Percentiles rank a stretch among this genome's conserved stretches.
Conservation (phyloP, 2,329 filamentous ascomycete species). For the Neofusicoccum sp. region DNA sequence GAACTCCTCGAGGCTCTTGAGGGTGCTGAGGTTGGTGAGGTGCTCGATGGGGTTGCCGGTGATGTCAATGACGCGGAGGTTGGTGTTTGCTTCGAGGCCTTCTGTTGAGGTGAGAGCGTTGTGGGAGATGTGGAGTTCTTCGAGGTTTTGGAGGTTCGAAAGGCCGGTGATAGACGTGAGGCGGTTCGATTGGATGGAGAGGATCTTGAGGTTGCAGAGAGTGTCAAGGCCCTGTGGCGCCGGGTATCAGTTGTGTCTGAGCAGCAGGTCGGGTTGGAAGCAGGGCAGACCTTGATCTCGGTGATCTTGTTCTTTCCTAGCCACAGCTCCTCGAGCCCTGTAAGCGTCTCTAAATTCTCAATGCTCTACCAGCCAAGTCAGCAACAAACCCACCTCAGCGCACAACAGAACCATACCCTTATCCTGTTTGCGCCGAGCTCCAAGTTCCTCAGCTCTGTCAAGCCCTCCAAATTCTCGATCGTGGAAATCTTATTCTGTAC, state of each 20-base stretch:
- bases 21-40: constrained; percentile 69
- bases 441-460: constrained; percentile 76
- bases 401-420: constrained; percentile 42
- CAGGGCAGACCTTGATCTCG: constrained; percentile 62
- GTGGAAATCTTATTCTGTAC: constrained; percentile 91
- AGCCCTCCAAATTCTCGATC: constrained; percentile 80
- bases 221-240: constrained; percentile 63
- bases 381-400: neutral
- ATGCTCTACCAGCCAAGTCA: constrained; percentile 53
- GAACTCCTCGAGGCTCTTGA: constrained; percentile 79
- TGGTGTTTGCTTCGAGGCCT: constrained; percentile 57
- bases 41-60: constrained; percentile 82
- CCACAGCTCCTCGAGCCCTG: constrained; percentile 86
- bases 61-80: constrained; percentile 79
- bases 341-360: constrained; percentile 76
- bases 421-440: constrained; percentile 94
- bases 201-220: constrained; percentile 77
- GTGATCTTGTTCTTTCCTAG: constrained; percentile 96
- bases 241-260: neutral
- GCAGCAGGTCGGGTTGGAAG: neutral
- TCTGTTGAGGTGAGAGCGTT: constrained; percentile 81
- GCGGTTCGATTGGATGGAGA: constrained; percentile 95
- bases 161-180: constrained; percentile 79
- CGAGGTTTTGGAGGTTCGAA: constrained; percentile 70
- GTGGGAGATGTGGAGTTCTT: constrained; percentile 95